Percentiles rank a stretch among this genome's conserved stretches.
Evolutionary conservation across 257 asterid species (phyloP).

Genomic region (Rehmannia glutinosa): DNA sequence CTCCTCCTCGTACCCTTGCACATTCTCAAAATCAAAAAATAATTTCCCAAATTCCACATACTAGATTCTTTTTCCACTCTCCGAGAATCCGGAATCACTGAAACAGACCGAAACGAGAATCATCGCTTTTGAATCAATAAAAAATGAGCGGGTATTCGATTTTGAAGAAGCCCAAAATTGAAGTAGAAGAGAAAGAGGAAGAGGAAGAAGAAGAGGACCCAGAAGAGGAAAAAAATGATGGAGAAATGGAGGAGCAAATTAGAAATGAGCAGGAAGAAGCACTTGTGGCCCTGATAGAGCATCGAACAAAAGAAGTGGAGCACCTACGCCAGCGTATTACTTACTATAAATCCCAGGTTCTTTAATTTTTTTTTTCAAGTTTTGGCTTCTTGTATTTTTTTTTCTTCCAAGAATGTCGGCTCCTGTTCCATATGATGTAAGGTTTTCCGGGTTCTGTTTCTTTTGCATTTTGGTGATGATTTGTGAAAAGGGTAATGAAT

Average conservation of each 20-base stretch:
- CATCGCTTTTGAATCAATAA: slow-evolving; percentile 21
- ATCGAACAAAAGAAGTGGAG: slow-evolving; percentile 78
- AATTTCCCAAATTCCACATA: not conserved
- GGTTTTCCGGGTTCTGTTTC: not conserved
- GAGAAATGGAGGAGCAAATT: slow-evolving; percentile 24
- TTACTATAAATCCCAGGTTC: slow-evolving; percentile 71
- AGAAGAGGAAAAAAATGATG: slow-evolving; percentile 20
- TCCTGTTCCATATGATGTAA: not conserved
- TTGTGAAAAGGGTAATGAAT: not conserved
- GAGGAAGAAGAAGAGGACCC: slow-evolving; percentile 6
- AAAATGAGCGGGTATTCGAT: slow-evolving; percentile 34
- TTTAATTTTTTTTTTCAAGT: not conserved
- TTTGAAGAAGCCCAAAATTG: slow-evolving; percentile 45
- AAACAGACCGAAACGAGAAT: slow-evolving; percentile 2
- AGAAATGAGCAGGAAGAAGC: slow-evolving; percentile 70
- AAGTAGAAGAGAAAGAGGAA: slow-evolving; percentile 20
- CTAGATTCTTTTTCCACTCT: not conserved
- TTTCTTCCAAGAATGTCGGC: too few relatives aligned
- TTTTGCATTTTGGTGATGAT: not conserved
- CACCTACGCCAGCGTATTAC: slow-evolving; percentile 64
- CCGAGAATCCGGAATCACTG: not conserved
- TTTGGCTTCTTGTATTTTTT: not conserved
- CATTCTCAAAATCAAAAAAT: not conserved
- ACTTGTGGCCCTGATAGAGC: slow-evolving; percentile 66
- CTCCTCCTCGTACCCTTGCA: too few relatives aligned